These are phyloP conservation scores for Aspergillus homomorphus DNA, from an alignment of 495 filamentous ascomycete species.

Conservation along the genomic window DNA sequence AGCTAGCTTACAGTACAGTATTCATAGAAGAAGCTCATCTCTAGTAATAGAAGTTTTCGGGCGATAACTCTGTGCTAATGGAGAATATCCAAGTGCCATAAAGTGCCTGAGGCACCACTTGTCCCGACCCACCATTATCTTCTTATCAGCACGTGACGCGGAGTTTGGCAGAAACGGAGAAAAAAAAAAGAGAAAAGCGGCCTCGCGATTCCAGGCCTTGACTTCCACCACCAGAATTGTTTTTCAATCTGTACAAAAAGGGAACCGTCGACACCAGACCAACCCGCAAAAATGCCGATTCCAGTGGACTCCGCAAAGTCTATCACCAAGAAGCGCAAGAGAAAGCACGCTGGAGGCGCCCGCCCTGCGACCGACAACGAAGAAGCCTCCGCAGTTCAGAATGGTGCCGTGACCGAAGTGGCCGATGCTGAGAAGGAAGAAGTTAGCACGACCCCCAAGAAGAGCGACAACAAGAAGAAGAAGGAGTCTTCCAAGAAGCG, in stretches of 20 bases:
- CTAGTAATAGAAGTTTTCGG: too few relatives aligned
- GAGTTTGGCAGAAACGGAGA: slow-evolving; percentile 9
- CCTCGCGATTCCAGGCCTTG: slow-evolving; percentile 9
- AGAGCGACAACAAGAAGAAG: slow-evolving; percentile 14
- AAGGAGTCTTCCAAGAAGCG: slow-evolving; percentile 36
- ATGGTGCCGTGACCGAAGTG: slow-evolving; percentile 24
- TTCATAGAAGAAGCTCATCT: too few relatives aligned
- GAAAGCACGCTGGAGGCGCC: slow-evolving; percentile 42
- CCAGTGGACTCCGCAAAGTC: slow-evolving; percentile 52
- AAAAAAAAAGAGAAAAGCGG: slow-evolving; percentile 10
- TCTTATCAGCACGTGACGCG: slow-evolving; percentile 19
- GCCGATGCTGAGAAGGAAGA: slow-evolving; percentile 22
- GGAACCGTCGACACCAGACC: slow-evolving; percentile 1
- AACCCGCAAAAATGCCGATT: slow-evolving; percentile 29
- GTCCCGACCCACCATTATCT: slow-evolving; percentile 19
- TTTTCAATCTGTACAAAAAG: neutral
- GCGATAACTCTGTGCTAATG: too few relatives aligned
- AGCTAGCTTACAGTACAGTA: too few relatives aligned
- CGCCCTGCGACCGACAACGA: slow-evolving; percentile 15
- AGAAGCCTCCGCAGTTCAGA: slow-evolving; percentile 11
- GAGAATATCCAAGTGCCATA: too few relatives aligned
- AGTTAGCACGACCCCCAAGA: neutral
- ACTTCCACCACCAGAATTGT: neutral
- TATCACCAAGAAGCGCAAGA: slow-evolving; percentile 67
- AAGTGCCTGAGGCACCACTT: slow-evolving; percentile 1